Evolutionary conservation across 305 asterid genomes (phyloP).

Genomic region (Nicotiana rustica): DNA sequence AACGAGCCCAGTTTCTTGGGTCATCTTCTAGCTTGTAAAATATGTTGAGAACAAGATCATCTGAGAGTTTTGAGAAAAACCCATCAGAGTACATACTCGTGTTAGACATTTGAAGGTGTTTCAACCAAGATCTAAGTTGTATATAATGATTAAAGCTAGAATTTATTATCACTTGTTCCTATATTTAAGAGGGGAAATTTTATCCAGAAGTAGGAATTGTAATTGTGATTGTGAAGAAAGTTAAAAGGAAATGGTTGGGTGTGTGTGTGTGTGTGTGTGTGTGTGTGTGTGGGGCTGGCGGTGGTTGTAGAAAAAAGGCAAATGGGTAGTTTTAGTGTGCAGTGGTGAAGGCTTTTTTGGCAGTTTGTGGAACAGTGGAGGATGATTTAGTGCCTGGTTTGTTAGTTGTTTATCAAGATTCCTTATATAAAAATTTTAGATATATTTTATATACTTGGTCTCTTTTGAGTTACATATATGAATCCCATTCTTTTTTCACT

Average conservation of each 20-base stretch:
- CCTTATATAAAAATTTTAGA: background rate
- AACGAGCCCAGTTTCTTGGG: conserved; percentile 87
- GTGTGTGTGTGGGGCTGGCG: background rate
- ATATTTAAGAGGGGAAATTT: background rate
- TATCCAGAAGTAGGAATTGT: background rate
- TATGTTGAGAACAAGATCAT: conserved; percentile 80
- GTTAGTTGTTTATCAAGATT: background rate
- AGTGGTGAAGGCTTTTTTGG: background rate
- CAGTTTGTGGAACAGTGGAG: background rate
- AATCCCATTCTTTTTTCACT: background rate
- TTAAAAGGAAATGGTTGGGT: background rate
- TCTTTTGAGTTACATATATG: background rate
- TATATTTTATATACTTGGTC: background rate
- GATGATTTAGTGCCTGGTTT: background rate
- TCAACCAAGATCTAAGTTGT: background rate
- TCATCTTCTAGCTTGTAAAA: conserved; percentile 80
- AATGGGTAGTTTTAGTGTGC: background rate
- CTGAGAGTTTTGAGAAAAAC: conserved; percentile 73
- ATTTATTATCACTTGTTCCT: no score
- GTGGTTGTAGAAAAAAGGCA: background rate
- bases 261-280: background rate
- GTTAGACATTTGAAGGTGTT: background rate
- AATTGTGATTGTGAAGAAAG: background rate
- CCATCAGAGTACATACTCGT: background rate
- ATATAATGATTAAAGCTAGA: background rate